Evolutionary conservation across 2,329 filamentous ascomycete genomes (phyloP).

Genomic region (Fusarium tanahbumbuense): DNA sequence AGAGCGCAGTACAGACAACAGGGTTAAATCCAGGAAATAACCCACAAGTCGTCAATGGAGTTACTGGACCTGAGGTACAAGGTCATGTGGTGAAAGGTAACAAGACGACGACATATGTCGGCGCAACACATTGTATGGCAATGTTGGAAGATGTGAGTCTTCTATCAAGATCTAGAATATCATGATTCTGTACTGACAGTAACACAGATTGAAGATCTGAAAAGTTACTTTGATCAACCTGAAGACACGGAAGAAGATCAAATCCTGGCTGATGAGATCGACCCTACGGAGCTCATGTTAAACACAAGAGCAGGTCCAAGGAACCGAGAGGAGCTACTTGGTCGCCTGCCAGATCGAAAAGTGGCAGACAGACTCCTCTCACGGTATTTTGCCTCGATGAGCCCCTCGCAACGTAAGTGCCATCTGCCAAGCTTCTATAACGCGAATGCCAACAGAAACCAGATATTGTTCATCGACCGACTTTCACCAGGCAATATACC

Average conservation of each 20-base stretch:
- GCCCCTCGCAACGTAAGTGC: slow-evolving; percentile 62
- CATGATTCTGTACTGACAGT: slow-evolving; percentile 5
- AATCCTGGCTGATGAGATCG: slow-evolving; percentile 50
- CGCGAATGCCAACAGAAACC: slow-evolving; percentile 12
- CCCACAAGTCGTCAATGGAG: slow-evolving; percentile 16
- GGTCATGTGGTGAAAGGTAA: slow-evolving; percentile 60
- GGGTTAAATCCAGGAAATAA: background rate
- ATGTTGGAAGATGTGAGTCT: slow-evolving; percentile 68
- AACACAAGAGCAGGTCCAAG: slow-evolving; percentile 53
- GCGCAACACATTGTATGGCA: slow-evolving; percentile 70
- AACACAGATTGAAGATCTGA: slow-evolving; percentile 67
- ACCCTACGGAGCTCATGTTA: slow-evolving; percentile 58
- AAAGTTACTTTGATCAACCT: slow-evolving; percentile 66
- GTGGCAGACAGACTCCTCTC: slow-evolving; percentile 63
- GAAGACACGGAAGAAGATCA: slow-evolving; percentile 53
- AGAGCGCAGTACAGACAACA: slow-evolving; percentile 34
- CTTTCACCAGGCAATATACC: slow-evolving; percentile 62
- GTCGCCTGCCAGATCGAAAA: slow-evolving; percentile 58
- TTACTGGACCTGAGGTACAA: slow-evolving; percentile 41
- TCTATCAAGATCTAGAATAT: background rate
- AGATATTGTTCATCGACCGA: slow-evolving; percentile 67
- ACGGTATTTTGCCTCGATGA: slow-evolving; percentile 65
- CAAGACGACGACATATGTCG: slow-evolving; percentile 63
- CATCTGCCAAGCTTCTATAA: background rate
- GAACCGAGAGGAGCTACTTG: slow-evolving; percentile 60